Evolutionary conservation across 805 yeast species (phyloP).

Genomic region (Geotrichum ghanense): DNA sequence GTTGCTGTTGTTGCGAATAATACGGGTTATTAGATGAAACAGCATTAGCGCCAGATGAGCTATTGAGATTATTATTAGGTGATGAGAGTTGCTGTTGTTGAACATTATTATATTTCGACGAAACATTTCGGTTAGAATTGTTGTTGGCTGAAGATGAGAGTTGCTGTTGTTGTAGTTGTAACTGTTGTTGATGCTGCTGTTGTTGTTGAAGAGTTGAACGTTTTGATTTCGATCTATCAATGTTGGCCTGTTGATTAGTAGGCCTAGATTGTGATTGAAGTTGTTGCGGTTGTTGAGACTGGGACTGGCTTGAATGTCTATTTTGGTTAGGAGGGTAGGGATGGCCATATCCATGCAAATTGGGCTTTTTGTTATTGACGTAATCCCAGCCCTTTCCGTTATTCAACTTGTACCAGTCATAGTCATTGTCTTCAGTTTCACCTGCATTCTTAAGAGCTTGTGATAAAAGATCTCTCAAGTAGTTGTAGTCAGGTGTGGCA

Average conservation of each 20-base stretch:
- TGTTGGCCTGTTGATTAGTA: neutral
- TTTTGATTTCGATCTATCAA: neutral
- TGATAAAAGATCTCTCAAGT: conserved; percentile 64
- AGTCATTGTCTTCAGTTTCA: conserved; percentile 72
- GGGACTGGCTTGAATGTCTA: conserved; percentile 2
- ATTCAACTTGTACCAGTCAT: conserved; percentile 96
- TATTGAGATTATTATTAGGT: neutral
- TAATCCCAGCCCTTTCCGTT: conserved; percentile 96
- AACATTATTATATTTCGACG: neutral
- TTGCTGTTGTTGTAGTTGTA: conserved; percentile 1
- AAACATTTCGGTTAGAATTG: neutral
- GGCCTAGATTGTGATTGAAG: neutral
- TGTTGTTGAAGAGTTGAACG: neutral
- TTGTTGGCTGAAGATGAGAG: neutral
- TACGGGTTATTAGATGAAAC: neutral
- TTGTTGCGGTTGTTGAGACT: neutral
- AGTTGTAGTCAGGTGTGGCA: conserved; percentile 89
- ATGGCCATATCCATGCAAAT: conserved; percentile 91
- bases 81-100: neutral
- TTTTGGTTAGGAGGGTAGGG: conserved; percentile 60
- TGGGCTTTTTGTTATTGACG: conserved; percentile 79
- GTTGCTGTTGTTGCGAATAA: neutral
- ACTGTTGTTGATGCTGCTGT: neutral
- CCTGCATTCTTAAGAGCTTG: conserved; percentile 65
- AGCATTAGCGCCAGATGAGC: neutral